phyloP scores from a whole-genome alignment of 345 rosid species.

The Aquilaria yunnanensis region DNA sequence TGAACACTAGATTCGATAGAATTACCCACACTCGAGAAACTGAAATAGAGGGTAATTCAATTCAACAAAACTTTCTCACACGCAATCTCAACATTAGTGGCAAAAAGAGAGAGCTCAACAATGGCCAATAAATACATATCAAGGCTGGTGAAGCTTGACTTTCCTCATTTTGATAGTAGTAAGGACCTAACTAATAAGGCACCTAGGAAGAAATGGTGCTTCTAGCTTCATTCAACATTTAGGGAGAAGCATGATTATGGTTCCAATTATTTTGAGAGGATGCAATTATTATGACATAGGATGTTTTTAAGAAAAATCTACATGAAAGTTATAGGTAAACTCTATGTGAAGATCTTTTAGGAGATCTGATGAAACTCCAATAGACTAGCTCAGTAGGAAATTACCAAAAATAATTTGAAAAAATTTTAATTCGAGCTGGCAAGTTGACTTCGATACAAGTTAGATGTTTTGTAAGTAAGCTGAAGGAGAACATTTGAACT shows the following conservation, averaged over 20 bases:
- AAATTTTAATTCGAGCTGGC: not conserved
- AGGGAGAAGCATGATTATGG: not conserved
- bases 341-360: constrained; percentile 1
- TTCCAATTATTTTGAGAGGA: not conserved
- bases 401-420: not conserved
- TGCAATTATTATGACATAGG: not conserved
- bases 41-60: too few relatives aligned
- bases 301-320: not conserved
- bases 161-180: not conserved
- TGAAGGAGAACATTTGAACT: not conserved
- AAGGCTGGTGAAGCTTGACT: not conserved
- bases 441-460: not conserved
- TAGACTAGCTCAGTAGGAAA: not conserved
- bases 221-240: not conserved
- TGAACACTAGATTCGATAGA: not conserved
- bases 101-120: too few relatives aligned
- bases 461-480: not conserved
- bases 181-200: not conserved
- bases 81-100: too few relatives aligned
- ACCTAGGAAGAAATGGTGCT: not conserved
- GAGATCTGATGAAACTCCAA: not conserved
- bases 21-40: not conserved
- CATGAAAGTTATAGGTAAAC: not conserved
- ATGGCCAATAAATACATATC: not conserved
- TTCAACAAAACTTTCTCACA: too few relatives aligned